Base-by-base conservation (phyloP, 1,139 yeast genomes). In the Meyerozyma smithsonii region DNA sequence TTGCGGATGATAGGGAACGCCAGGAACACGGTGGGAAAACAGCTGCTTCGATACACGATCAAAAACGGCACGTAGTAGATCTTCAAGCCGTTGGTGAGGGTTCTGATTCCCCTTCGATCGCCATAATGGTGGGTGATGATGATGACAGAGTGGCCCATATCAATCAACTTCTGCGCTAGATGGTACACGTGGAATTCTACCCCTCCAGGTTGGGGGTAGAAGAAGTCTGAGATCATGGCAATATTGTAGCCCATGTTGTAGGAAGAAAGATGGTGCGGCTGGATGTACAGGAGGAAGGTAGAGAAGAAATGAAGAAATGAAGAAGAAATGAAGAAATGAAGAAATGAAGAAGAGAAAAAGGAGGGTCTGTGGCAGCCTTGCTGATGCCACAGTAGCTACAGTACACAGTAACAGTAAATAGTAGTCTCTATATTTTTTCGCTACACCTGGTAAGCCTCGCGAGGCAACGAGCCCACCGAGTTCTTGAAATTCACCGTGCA, bases 131-230 rank as follows among this genome's bases (percentile, higher is more conserved):
- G 98, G 8, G 97, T 89, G 28, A 92, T 76, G 30, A 94, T 79
- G 3, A 90, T 67, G n/a, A 94, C 98, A 3, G 89, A 81, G 57
- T 94, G 98, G 5, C 97, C 98, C 38, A 84, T 64, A 24, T 79
- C 80, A 15, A 89, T 84, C 44, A 92, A 75, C 54, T 84, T 81
- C 60, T 88, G 95, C 0, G 81, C 67, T 32, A 72, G 52, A 58
- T 92, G 97, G 60, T 87, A 89, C 18, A 92, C 88, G 57, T 94
- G 98, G 46, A 92, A 80, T 59, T 94, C 99, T 3, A 94, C 94
- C 7, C 99, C 99, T 2, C 99, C 99, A 0, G 97, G 84, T 58
- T 94, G 98, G 15, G 99, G 99, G 62, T 85, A 94, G 77, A 92
- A 94, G 70, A 89, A 94, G 63, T 94, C 99, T 33, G 96, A 84